Evolutionary conservation across 2,329 filamentous ascomycete genomes (phyloP), one percentile per base, ranked within the genome.

Genomic region (Colletotrichum navitas): DNA sequence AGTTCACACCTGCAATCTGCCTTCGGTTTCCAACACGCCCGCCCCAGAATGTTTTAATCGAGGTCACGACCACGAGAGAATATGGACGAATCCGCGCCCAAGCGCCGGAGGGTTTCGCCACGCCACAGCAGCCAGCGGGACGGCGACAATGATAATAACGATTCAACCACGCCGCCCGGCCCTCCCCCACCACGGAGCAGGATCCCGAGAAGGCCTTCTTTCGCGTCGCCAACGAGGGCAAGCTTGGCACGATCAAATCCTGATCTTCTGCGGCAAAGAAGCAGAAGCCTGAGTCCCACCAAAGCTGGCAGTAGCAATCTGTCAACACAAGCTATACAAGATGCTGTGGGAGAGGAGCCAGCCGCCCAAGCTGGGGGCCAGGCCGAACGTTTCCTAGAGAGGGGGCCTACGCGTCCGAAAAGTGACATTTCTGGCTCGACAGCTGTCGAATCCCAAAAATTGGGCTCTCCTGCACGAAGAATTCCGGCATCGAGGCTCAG

Each of bases 191-290:
- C 73, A 21, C 75, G 72, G 49, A 68, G 64, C 41, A 75, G 77
- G 45, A 78, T 75, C 69, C 79, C 76, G 41, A 76, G 76, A 58
- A 85, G 85, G 1, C 85, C 88, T 0, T 92, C 90, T 0, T 92
- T 90, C 77, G 88, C 88, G 65, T 92, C 90, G n/a, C 90, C 91
- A 0, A 92, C 90, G 0, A 89, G 86, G 77, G 85, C 90, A 16
- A 93, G 89, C 75, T 80, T 92, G 18, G 84, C 89, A 68, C 87
- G 88, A 74, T 86, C 88, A 59, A 88, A 92, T 72, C 88, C 90
- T 0, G 86, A 89, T 14, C 83, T 91, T 8, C 80, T 91, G 81
- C 52, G 54, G n/a, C 56, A 56, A 24, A 49, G 61, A 54, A 72
- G 70, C 14, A 56, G 61, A 47, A 72, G 70, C 11, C 29, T 62